Evolutionary conservation across 2,329 filamentous ascomycete genomes (phyloP).

Genomic region (Cordyceps militaris): DNA sequence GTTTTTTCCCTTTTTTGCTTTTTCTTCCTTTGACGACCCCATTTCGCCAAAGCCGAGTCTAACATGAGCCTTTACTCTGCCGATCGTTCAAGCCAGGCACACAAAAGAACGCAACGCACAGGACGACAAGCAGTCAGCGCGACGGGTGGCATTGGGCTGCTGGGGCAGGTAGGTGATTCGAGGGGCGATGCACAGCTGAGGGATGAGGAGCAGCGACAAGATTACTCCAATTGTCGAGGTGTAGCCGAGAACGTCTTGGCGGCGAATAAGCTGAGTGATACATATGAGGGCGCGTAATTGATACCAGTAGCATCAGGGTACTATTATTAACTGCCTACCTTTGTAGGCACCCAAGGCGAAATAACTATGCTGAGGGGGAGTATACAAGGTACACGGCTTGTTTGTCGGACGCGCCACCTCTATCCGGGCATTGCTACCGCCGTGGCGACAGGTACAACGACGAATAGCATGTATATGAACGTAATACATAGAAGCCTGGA

Average conservation of each 20-base stretch:
- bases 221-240: not conserved
- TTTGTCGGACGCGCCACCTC: not conserved
- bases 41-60: not conserved
- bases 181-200: not conserved
- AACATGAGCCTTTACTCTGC: not conserved
- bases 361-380: not conserved
- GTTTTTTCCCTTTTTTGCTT: not conserved
- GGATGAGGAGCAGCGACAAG: not conserved
- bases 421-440: conserved; percentile 1
- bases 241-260: not conserved
- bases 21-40: not conserved
- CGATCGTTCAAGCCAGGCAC: conserved; percentile 2
- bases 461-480: not conserved
- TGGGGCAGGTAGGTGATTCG: not conserved
- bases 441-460: not conserved
- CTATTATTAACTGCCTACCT: not conserved
- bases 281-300: not conserved
- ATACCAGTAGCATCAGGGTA: not conserved
- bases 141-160: not conserved
- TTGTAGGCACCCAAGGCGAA: not conserved
- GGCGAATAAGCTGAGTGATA: conserved; percentile 12
- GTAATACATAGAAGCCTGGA: not conserved
- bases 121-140: not conserved
- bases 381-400: not conserved
- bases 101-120: not conserved